Evolutionary conservation across 805 yeast species (phyloP).

Genomic region (Myxozyma mucilagina): DNA sequence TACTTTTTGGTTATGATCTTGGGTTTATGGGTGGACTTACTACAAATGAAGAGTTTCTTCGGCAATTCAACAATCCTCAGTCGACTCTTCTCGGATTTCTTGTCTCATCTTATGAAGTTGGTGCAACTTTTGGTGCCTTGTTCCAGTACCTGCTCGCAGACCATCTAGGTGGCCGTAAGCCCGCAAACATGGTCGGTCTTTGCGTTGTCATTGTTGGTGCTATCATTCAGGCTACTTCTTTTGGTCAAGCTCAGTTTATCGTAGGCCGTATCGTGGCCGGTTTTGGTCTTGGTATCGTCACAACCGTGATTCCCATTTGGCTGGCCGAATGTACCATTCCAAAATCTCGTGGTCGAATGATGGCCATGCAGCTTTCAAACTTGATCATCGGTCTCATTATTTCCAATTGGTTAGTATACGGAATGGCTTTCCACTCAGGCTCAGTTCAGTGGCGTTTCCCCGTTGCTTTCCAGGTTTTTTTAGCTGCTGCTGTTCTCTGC

Average conservation of each 20-base stretch:
- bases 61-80: slow-evolving; percentile 25
- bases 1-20: slow-evolving; percentile 68
- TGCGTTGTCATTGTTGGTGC: slow-evolving; percentile 61
- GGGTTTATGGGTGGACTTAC: slow-evolving; percentile 80
- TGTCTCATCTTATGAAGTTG: slow-evolving; percentile 56
- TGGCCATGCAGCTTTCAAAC: slow-evolving; percentile 68
- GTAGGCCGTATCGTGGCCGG: slow-evolving; percentile 49
- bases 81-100: slow-evolving; percentile 39
- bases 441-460: slow-evolving; percentile 46
- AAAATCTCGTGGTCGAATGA: slow-evolving; percentile 75
- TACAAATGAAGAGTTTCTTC: slow-evolving; percentile 51
- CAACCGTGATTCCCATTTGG: slow-evolving; percentile 56
- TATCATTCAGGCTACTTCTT: slow-evolving; percentile 61
- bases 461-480: slow-evolving; percentile 61
- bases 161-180: slow-evolving; percentile 56
- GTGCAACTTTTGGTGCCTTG: slow-evolving; percentile 68
- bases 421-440: slow-evolving; percentile 47
- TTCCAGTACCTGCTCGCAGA: slow-evolving; percentile 60
- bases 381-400: slow-evolving; percentile 64
- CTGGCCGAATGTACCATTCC: slow-evolving; percentile 78
- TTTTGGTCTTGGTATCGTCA: slow-evolving; percentile 59
- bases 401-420: slow-evolving; percentile 73
- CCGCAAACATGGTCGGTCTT: slow-evolving; percentile 53
- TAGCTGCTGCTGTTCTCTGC: slow-evolving; percentile 56
- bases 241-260: slow-evolving; percentile 63